These are phyloP conservation scores for Boletus sp. DNA, from an alignment of 768 basidiomycete species.

Conservation along the genomic window DNA sequence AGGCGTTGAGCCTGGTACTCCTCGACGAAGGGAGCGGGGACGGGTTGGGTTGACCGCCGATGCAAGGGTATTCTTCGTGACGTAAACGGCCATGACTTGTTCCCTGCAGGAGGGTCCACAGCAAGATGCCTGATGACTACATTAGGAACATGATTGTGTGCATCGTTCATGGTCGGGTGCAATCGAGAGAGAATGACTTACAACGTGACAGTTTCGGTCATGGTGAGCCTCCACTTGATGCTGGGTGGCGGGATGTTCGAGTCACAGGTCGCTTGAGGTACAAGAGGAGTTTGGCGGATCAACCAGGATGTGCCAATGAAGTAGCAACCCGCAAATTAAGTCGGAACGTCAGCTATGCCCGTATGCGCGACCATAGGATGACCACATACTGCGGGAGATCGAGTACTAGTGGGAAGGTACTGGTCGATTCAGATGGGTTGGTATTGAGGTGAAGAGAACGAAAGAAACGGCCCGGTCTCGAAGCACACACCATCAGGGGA, in stretches of 20 bases:
- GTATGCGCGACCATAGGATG: no score
- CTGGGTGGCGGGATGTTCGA: background rate
- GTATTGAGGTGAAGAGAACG: no score
- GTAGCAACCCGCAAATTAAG: no score
- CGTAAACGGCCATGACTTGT: background rate
- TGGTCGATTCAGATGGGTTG: no score
- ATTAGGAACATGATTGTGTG: background rate
- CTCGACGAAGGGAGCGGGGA: background rate
- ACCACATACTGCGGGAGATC: no score
- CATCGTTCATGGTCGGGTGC: background rate
- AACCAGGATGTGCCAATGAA: no score
- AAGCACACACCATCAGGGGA: no score
- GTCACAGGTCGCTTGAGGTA: no score
- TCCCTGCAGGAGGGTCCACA: background rate
- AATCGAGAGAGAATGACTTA: background rate
- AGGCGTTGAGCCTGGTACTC: background rate
- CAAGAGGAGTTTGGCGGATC: no score
- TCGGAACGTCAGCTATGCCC: no score
- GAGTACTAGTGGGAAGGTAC: no score
- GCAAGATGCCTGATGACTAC: background rate
- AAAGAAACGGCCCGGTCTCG: no score
- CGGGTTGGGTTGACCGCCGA: background rate
- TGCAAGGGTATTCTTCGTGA: background rate
- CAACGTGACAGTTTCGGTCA: background rate
- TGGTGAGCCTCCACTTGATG: background rate